Evolutionary conservation across 768 basidiomycete genomes (phyloP), one percentile per base, ranked within the genome.

Genomic region (Russula dissimulans): DNA sequence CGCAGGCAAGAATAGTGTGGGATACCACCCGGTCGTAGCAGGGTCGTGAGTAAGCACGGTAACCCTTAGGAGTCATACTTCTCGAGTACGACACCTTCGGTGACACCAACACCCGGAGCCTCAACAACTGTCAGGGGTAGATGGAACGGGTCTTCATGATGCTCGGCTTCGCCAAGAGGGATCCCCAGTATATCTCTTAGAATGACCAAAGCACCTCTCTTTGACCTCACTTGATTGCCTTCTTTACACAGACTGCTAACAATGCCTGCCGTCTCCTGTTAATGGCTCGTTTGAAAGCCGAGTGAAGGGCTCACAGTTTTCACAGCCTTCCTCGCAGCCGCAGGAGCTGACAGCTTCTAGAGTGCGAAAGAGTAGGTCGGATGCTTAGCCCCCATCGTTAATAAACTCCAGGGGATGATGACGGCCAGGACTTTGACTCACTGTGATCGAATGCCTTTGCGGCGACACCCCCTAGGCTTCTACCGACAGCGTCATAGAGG

Each of bases 391-490:
- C 36, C 5, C 7, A 43, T 32, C 8, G 55, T 58, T 41, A 53
- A 26, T 5, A 18, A 34, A 39, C 8, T 22, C 10, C 29, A 9
- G 7, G n/a, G 9, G 15, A 39, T 4, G 15, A 18, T 9, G 9
- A 52, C 14, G 10, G 18, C 45, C 11, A 12, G 42, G 11, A 42
- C 22, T 17, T 10, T 10, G 5, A 64, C 76, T 32, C 67, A 88
- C 90, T 80, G 65, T 89, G 83, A 66, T 94, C 93, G 67, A 93
- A 93, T 3, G 87, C 90, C 67, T 85, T 90, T 3, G 83, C 80
- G 34, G 87, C 81, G 6, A 87, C 76, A 0, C 89, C 87, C 17
- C 87, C 86, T n/a, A 42, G 38, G 8, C 78, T 79, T 66, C 81
- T 83, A 1, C 86, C 88, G 9, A 81, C 74, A 18, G 77, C 70